These are phyloP conservation scores for Rhizopus sp. DNA, from an alignment of 371 early-diverging fungal species.

Conservation along the genomic window DNA sequence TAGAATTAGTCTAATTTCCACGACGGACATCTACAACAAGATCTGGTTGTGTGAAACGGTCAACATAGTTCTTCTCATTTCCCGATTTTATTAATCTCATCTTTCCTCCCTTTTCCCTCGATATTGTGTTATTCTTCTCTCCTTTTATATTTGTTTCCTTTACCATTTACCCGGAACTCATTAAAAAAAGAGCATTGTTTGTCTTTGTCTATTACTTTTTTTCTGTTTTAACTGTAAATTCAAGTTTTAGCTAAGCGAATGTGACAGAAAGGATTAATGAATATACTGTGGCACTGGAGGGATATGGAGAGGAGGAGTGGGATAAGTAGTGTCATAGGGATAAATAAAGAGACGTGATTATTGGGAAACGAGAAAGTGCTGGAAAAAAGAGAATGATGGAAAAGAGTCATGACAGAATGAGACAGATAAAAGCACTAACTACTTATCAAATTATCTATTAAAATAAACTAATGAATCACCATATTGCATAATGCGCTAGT, in stretches of 20 bases:
- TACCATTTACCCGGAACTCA: slow-evolving; percentile 13
- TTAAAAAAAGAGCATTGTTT: slow-evolving; percentile 16
- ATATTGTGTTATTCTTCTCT: slow-evolving; percentile 11
- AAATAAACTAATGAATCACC: slow-evolving; percentile 14
- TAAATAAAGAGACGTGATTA: slow-evolving; percentile 9
- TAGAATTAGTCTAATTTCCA: no score
- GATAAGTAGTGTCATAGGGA: slow-evolving; percentile 12
- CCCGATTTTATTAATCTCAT: slow-evolving; percentile 11
- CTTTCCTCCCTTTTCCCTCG: slow-evolving; percentile 12
- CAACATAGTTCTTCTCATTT: slow-evolving; percentile 14
- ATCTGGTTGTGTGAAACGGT: slow-evolving; percentile 17
- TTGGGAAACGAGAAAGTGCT: slow-evolving; percentile 9
- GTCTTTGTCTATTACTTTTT: slow-evolving; percentile 10
- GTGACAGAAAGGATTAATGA: slow-evolving; percentile 8
- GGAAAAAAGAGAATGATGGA: slow-evolving; percentile 10
- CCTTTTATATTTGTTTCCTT: slow-evolving; percentile 12
- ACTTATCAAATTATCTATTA: slow-evolving; percentile 14
- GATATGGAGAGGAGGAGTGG: slow-evolving; percentile 10
- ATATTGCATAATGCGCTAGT: slow-evolving; percentile 8
- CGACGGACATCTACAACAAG: slow-evolving; percentile 13
- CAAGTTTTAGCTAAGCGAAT: slow-evolving; percentile 17
- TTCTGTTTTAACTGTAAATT: slow-evolving; percentile 16
- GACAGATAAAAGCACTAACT: slow-evolving; percentile 10
- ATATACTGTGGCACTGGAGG: slow-evolving; percentile 8
- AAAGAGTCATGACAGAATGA: slow-evolving; percentile 9